These are phyloP conservation scores for Fusarium solani-melongenae DNA, from an alignment of 2,329 filamentous ascomycete genomes.

Conservation along the genomic window DNA sequence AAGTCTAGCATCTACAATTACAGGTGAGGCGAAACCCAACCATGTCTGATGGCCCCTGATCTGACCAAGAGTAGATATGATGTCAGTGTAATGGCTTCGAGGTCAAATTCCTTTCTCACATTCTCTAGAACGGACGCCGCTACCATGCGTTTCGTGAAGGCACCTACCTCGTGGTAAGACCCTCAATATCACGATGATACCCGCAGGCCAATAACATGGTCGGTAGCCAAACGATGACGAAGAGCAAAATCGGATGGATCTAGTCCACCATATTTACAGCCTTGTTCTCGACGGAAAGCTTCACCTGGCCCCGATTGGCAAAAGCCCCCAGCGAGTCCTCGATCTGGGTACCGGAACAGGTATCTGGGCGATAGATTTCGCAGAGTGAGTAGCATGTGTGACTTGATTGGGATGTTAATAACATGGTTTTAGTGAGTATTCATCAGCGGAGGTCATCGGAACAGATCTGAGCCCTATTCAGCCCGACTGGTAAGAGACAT, in stretches of 20 bases:
- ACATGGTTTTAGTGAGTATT: not conserved
- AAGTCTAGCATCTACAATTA: constrained; percentile 28
- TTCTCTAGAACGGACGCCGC: constrained; percentile 9
- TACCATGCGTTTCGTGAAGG: constrained; percentile 32
- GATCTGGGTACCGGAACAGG: constrained; percentile 17
- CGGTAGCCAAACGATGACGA: constrained; percentile 18
- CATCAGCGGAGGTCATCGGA: not conserved
- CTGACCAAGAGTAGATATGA: constrained; percentile 10
- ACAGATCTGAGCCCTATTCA: not conserved
- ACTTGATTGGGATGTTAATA: not conserved
- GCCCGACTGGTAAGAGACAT: not conserved
- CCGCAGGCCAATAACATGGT: not conserved
- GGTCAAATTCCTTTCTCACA: not conserved
- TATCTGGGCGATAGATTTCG: constrained; percentile 22
- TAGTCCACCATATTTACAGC: constrained; percentile 15
- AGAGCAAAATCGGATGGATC: constrained; percentile 15
- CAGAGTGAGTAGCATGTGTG: not conserved
- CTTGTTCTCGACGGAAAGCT: constrained; percentile 3
- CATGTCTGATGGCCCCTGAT: no score
- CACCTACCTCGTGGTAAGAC: constrained; percentile 15
- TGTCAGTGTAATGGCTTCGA: not conserved
- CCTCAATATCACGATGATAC: not conserved
- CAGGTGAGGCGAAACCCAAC: not conserved
- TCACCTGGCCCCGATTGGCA: constrained; percentile 1
- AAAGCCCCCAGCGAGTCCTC: not conserved